Conservation (phyloP, 148 eudicot genomes). For the Chenopodium suecicum region DNA sequence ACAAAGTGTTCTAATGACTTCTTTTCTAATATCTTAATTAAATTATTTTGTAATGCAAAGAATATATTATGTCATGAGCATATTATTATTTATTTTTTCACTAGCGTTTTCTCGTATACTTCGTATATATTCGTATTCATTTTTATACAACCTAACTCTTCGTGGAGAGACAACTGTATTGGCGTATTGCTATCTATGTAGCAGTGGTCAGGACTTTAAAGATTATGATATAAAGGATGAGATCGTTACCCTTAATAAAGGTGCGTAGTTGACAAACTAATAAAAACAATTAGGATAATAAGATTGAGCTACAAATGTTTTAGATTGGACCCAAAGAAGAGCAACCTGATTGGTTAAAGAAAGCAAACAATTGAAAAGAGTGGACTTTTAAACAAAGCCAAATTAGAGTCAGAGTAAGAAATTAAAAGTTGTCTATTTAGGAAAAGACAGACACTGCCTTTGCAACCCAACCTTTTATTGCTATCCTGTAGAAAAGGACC, state of each 20-base stretch:
- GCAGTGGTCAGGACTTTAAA: background rate
- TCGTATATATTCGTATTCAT: no score
- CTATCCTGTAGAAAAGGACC: constrained; percentile 1
- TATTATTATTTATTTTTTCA: no score
- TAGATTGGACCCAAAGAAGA: background rate
- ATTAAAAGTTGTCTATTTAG: constrained; percentile 6
- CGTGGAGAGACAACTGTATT: no score
- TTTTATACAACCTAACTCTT: no score
- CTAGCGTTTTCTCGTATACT: no score
- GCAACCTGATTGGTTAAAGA: constrained; percentile 11
- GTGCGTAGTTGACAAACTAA: background rate
- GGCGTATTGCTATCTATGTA: no score
- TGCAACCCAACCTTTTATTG: constrained; percentile 19
- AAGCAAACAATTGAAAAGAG: constrained; percentile 26
- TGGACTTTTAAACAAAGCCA: constrained; percentile 42
- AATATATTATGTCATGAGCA: no score
- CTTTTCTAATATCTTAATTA: no score
- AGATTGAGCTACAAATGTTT: background rate
- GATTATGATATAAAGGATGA: background rate
- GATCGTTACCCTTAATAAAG: background rate
- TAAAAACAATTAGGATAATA: background rate
- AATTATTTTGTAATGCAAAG: no score
- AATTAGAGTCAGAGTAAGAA: constrained; percentile 34
- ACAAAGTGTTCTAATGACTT: no score
- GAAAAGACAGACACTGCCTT: constrained; percentile 41